Percentiles rank a stretch among this genome's conserved stretches.
Conservation (phyloP, 2,329 filamentous ascomycete species). For the Ilyonectria robusta region DNA sequence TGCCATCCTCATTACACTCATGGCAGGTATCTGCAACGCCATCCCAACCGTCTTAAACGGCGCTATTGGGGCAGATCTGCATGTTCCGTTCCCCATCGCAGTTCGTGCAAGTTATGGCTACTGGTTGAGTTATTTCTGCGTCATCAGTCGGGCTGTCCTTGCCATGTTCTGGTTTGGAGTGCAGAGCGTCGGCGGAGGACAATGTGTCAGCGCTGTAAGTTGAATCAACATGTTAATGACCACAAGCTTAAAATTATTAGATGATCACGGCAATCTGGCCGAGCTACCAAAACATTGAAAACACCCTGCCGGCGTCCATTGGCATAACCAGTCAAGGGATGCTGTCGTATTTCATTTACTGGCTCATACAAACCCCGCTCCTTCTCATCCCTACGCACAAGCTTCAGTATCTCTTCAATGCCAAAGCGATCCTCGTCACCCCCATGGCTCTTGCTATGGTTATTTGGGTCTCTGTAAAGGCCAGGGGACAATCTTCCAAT, state of each 20-base stretch:
- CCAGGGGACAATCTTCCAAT: conserved; percentile 35
- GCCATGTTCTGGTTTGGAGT: conserved; percentile 52
- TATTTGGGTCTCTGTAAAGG: conserved; percentile 46
- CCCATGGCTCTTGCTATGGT: conserved; percentile 42
- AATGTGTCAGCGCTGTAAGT: conserved; percentile 13
- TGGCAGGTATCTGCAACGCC: conserved; percentile 61
- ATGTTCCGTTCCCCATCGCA: conserved; percentile 52
- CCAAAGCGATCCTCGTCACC: conserved; percentile 48
- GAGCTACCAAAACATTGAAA: conserved; percentile 53
- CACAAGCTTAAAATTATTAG: neutral
- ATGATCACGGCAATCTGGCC: conserved; percentile 59
- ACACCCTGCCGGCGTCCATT: conserved; percentile 54
- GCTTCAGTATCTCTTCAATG: conserved; percentile 53
- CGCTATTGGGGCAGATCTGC: conserved; percentile 50
- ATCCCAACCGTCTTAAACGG: conserved; percentile 63
- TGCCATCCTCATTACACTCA: conserved; percentile 63
- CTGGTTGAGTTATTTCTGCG: conserved; percentile 50
- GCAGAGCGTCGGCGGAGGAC: conserved; percentile 51
- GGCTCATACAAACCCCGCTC: conserved; percentile 60
- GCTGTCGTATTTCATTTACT: conserved; percentile 62
- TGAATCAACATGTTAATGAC: neutral
- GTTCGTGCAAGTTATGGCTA: conserved; percentile 48
- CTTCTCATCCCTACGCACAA: conserved; percentile 56
- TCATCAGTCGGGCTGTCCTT: conserved; percentile 50
- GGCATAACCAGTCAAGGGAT: conserved; percentile 55